A percentile compares a stretch with the other conserved stretches of the same genome.
These are phyloP conservation scores for Blastocrithidia nonstop DNA, from an alignment of 208 protist species.

Conservation along the genomic window DNA sequence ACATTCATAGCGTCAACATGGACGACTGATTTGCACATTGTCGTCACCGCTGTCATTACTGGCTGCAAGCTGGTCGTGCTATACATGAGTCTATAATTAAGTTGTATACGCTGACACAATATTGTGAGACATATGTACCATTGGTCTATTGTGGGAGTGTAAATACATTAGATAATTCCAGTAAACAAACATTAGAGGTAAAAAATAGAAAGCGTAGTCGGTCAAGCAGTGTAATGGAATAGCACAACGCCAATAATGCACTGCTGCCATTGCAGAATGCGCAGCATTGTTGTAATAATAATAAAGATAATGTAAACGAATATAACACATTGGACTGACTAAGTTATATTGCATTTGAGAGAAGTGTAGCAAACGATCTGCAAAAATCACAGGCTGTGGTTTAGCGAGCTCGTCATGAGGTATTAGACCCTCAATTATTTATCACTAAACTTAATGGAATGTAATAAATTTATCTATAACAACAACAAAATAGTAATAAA, in stretches of 20 bases:
- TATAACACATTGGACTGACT: conserved; percentile 53
- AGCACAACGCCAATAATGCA: too few relatives aligned
- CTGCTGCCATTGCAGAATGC: too few relatives aligned
- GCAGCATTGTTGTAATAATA: not conserved
- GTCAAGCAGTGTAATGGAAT: too few relatives aligned
- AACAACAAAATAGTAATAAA: conserved; percentile 3
- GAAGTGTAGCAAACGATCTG: conserved; percentile 51
- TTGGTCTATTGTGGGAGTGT: conserved; percentile 18
- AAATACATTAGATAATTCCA: conserved; percentile 2
- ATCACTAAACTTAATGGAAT: conserved; percentile 30
- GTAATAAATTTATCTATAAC: conserved; percentile 2
- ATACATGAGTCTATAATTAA: conserved; percentile 34
- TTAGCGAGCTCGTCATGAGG: conserved; percentile 23
- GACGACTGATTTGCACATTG: not conserved
- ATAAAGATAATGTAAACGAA: conserved; percentile 1
- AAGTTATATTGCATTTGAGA: conserved; percentile 47
- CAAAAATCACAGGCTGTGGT: conserved; percentile 21
- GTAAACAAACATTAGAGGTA: not conserved
- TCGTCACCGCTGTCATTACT: conserved; percentile 1
- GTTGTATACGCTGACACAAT: conserved; percentile 30
- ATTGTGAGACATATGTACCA: conserved; percentile 22
- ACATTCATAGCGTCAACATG: not conserved
- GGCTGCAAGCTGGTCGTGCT: conserved; percentile 22
- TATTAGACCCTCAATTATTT: conserved; percentile 41
- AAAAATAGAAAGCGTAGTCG: not conserved